These are phyloP conservation scores for Pestalotiopsis sp. DNA, from an alignment of 2,329 filamentous ascomycete species.

Conservation along the genomic window DNA sequence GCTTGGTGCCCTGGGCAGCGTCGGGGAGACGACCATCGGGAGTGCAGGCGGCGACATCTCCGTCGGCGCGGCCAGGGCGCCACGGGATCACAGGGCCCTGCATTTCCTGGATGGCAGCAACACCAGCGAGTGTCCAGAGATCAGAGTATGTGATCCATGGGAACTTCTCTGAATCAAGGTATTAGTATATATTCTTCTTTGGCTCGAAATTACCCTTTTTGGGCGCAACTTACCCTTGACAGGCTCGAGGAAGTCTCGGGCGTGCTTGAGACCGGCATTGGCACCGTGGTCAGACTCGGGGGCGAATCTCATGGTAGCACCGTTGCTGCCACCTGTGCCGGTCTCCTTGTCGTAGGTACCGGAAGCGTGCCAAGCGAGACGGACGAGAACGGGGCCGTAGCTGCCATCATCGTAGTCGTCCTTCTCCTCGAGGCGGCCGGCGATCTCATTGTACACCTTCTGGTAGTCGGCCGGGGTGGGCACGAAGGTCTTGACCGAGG, in stretches of 20 bases:
- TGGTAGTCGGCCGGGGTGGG: slow-evolving; percentile 90
- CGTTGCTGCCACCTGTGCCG: slow-evolving; percentile 89
- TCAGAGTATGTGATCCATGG: slow-evolving; percentile 97
- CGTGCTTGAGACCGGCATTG: slow-evolving; percentile 85
- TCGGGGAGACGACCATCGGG: slow-evolving; percentile 89
- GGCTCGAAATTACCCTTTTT: not conserved
- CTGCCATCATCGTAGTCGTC: slow-evolving; percentile 96
- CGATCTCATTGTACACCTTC: slow-evolving; percentile 90
- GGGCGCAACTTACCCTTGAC: slow-evolving; percentile 68
- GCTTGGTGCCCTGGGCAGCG: slow-evolving; percentile 73
- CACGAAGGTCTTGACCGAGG: slow-evolving; percentile 62
- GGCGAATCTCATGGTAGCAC: slow-evolving; percentile 93
- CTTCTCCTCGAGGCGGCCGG: slow-evolving; percentile 78
- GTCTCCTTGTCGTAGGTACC: slow-evolving; percentile 92
- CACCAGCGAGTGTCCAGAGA: slow-evolving; percentile 90
- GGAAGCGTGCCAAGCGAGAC: slow-evolving; percentile 91
- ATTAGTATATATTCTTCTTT: slow-evolving; percentile 18
- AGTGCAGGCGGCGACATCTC: slow-evolving; percentile 82
- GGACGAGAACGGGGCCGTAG: slow-evolving; percentile 88
- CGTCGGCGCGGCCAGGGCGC: slow-evolving; percentile 83
- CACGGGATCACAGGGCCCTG: slow-evolving; percentile 85
- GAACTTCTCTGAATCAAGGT: slow-evolving; percentile 63
- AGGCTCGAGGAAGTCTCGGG: slow-evolving; percentile 91
- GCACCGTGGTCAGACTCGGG: slow-evolving; percentile 90
- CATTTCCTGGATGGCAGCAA: slow-evolving; percentile 92